A percentile compares a stretch with the other conserved stretches of the same genome.
Evolutionary conservation across 176 grass and related monocot genomes (phyloP).

Genomic region (Dendrocalamus sinicus): DNA sequence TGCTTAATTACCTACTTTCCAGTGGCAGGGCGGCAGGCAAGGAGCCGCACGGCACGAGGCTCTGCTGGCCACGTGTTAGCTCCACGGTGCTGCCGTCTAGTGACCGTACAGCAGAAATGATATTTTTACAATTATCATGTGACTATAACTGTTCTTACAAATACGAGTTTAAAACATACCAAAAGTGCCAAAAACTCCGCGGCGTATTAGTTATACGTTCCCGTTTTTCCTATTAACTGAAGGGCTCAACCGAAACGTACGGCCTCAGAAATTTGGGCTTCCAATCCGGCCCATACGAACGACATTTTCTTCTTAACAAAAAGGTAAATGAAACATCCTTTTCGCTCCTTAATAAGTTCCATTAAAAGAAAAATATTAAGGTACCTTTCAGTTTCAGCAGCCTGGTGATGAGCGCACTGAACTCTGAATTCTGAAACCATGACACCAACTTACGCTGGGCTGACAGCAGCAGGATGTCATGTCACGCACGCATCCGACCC

Average conservation of each 20-base stretch:
- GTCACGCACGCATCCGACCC: constrained; percentile 1
- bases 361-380: neutral
- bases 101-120: no score
- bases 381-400: neutral
- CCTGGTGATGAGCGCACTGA: neutral
- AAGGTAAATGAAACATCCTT: neutral
- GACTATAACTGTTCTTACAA: no score
- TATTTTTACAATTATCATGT: no score
- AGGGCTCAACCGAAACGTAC: neutral
- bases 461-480: constrained; percentile 46
- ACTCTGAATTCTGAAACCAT: neutral
- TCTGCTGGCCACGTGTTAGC: no score
- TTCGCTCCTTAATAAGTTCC: neutral
- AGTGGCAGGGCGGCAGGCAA: no score
- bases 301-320: neutral
- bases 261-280: neutral
- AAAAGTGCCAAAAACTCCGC: neutral
- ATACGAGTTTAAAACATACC: no score
- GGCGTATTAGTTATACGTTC: neutral
- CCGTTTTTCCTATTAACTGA: neutral
- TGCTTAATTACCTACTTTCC: no score
- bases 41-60: no score
- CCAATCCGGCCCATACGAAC: neutral
- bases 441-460: constrained; percentile 38
- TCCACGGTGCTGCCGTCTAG: no score